phyloP scores from a whole-genome alignment of 2,329 filamentous ascomycete species.

The Aspergillus sp. region DNA sequence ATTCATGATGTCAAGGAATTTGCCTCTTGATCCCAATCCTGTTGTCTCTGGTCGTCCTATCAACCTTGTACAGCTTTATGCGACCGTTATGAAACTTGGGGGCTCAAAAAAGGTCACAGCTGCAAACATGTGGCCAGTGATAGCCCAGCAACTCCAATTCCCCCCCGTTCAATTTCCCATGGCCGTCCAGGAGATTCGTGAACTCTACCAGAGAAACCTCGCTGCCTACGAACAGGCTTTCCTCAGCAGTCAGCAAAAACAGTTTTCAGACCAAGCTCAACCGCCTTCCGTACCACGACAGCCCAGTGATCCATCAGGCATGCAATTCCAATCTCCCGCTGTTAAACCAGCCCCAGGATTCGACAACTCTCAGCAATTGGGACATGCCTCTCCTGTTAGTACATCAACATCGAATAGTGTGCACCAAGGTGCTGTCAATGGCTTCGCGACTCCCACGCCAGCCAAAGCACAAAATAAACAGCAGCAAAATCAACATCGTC shows the following conservation, averaged over 20 bases:
- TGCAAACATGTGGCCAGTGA: constrained; percentile 69
- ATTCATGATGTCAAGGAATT: constrained; percentile 74
- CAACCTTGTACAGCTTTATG: constrained; percentile 75
- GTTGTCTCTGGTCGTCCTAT: constrained; percentile 71
- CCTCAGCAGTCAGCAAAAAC: constrained; percentile 46
- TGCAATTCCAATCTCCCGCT: constrained; percentile 45
- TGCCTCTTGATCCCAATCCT: constrained; percentile 74
- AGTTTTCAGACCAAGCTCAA: constrained; percentile 42
- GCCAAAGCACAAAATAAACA: constrained; percentile 35
- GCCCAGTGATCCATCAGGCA: constrained; percentile 36
- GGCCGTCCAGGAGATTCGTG: constrained; percentile 67
- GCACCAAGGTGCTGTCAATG: constrained; percentile 37
- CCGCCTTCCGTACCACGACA: constrained; percentile 45
- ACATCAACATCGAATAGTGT: constrained; percentile 30
- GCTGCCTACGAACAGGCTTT: constrained; percentile 67
- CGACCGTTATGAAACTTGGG: constrained; percentile 71
- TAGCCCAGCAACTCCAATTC: constrained; percentile 65
- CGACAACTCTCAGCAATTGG: constrained; percentile 32
- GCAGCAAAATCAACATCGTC: constrained; percentile 30
- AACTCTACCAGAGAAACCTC: constrained; percentile 74
- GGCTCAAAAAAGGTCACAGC: constrained; percentile 73
- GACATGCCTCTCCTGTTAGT: constrained; percentile 33
- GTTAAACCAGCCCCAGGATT: constrained; percentile 54
- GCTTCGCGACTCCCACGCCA: constrained; percentile 39
- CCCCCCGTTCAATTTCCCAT: constrained; percentile 62